A percentile compares a stretch with the other conserved stretches of the same genome.
Evolutionary conservation across 495 filamentous ascomycete genomes (phyloP).

Genomic region (Hyaloscypha hepaticicola): DNA sequence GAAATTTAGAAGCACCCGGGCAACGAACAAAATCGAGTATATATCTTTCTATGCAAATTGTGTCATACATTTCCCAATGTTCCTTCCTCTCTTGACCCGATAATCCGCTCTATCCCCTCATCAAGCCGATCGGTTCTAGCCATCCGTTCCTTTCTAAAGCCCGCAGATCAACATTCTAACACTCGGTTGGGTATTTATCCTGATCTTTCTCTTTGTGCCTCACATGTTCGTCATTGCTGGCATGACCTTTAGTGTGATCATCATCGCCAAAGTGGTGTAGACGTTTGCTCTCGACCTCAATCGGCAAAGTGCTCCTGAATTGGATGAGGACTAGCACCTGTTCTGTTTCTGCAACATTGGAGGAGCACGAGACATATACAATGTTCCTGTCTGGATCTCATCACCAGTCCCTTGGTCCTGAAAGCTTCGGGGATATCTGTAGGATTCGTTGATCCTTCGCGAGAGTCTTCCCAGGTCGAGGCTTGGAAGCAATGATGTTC

Average conservation of each 20-base stretch:
- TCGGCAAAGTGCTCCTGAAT: conserved; percentile 41
- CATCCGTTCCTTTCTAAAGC: conserved; percentile 6
- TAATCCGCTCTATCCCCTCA: conserved; percentile 16
- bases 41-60: background rate
- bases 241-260: conserved; percentile 37
- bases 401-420: conserved; percentile 43
- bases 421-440: conserved; percentile 46
- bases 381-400: conserved; percentile 53
- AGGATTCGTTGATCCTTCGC: conserved; percentile 49
- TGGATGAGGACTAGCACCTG: too few relatives aligned
- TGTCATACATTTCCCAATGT: background rate
- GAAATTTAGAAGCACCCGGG: background rate
- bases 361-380: conserved; percentile 30
- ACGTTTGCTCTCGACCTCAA: conserved; percentile 47
- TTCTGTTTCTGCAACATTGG: background rate
- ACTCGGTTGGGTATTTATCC: conserved; percentile 39
- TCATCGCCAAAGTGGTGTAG: conserved; percentile 40
- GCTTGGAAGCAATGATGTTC: conserved; percentile 52
- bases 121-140: conserved; percentile 12
- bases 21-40: background rate
- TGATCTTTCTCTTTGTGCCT: conserved; percentile 41
- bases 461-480: conserved; percentile 51
- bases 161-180: conserved; percentile 31
- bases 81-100: conserved; percentile 11
- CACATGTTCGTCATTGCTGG: conserved; percentile 45